Base-by-base conservation (phyloP, 1,139 yeast species). In the Geotrichum phurueaensis region DNA sequence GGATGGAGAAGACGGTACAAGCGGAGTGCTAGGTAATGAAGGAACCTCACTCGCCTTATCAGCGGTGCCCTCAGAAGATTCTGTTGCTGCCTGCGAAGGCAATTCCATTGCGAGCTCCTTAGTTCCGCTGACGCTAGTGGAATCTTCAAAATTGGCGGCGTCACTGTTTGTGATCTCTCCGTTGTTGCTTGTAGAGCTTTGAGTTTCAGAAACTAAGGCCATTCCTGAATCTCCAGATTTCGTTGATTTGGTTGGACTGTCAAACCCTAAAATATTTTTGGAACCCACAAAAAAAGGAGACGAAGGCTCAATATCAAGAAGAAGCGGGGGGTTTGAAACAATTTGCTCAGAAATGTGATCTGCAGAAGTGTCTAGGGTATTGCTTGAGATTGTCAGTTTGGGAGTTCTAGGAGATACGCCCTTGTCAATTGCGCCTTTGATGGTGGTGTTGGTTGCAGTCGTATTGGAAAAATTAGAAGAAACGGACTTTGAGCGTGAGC, bases 221-320 rank as follows among this genome's bases (percentile, higher is more conserved):
- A 33, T 33, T 33, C 39, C 39, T 33, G 15, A 33, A 12, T 33
- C 39, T 33, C 39, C 39, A 33, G 49, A 18, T 45, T 45, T 22
- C 22, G 49, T 18, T 45, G 49, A 22, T 22, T 45, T 22, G 23
- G 52, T 10, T n/a, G 54, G 54, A 33, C 55, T 51, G 18, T 51
- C 55, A 22, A 51, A 29, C 22, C 50, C 54, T 9, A 56, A 54
- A 36, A 56, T 56, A 27, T 39, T 23, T n/a, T 56, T 51, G 5
- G 56, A 33, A 51, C 33, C 48, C 22, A 55, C 23, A 36, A 49
- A 57, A 53, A 53, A 53, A 12, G 60, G 60, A 25, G 60, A 57
- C 4, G 57, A 36, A 3, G 60, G 59, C 45, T 57, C 59, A 15
- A 57, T n/a, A 47, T 57, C 59, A 27, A 57, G 59, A 36, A 52